These are phyloP conservation scores for Yueomyces sp. DNA, from an alignment of 1,139 yeast genomes.

Conservation along the genomic window DNA sequence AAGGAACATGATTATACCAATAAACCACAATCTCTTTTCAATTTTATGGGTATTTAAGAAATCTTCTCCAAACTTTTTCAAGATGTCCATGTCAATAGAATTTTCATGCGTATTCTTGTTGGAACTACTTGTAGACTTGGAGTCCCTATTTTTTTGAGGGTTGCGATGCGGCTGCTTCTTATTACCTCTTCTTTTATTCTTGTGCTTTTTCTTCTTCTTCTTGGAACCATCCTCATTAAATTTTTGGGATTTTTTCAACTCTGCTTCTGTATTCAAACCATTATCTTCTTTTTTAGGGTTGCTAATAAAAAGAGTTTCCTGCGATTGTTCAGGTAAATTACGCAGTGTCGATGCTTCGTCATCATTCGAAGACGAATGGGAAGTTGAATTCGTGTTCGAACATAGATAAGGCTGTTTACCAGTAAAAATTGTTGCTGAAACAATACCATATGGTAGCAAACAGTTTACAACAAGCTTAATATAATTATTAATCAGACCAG, in stretches of 20 bases:
- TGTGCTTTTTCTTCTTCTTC: too few species aligned
- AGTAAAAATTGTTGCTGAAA: neutral
- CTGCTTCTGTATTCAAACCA: too few species aligned
- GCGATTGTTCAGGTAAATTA: neutral
- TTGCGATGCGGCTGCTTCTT: too few species aligned
- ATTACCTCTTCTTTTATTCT: constrained; percentile 18
- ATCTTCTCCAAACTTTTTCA: constrained; percentile 37
- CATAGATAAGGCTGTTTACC: too few species aligned
- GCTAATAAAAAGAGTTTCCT: neutral
- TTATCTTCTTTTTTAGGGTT: neutral
- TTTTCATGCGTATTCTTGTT: too few species aligned
- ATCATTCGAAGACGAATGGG: neutral
- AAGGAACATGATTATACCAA: constrained; percentile 64
- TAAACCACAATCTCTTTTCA: constrained; percentile 71
- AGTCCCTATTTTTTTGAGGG: constrained; percentile 26
- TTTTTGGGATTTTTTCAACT: too few species aligned
- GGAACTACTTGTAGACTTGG: constrained; percentile 2
- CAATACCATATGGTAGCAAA: constrained; percentile 39
- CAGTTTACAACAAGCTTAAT: constrained; percentile 61
- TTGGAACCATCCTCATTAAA: neutral
- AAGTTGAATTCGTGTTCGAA: too few species aligned
- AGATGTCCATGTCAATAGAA: neutral
- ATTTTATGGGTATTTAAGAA: constrained; percentile 63
- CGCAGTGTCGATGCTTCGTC: neutral
- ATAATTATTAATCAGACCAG: constrained; percentile 52